Conservation (phyloP, 345 rosid species). For the Hypericum androsaemum region DNA sequence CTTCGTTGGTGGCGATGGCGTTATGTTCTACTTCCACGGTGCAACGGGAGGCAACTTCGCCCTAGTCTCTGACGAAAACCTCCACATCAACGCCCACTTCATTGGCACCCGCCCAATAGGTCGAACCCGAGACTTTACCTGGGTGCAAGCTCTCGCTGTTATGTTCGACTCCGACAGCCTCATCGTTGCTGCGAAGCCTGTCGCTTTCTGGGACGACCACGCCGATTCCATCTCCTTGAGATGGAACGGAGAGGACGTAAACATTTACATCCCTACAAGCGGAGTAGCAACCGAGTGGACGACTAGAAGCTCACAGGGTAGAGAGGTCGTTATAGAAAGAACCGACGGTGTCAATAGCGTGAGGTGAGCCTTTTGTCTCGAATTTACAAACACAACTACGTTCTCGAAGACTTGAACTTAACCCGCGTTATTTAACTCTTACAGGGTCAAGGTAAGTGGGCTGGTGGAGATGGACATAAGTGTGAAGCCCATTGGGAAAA, state of each 20-base stretch:
- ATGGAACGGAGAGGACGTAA: conserved; percentile 27
- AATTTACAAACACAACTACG: too few relatives aligned
- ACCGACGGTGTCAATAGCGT: neutral
- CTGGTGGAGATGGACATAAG: conserved; percentile 35
- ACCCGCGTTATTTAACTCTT: too few relatives aligned
- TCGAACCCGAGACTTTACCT: conserved; percentile 55
- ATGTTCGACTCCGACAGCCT: conserved; percentile 49
- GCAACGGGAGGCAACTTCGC: conserved; percentile 55
- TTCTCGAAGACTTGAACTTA: too few relatives aligned
- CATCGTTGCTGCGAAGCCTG: conserved; percentile 42
- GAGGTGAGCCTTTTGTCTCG: neutral
- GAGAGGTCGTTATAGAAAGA: conserved; percentile 22
- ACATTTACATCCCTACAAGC: conserved; percentile 24
- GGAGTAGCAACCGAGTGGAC: conserved; percentile 41
- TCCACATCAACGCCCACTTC: conserved; percentile 65
- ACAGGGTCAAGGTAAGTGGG: conserved; percentile 29
- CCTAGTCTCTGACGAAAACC: conserved; percentile 47
- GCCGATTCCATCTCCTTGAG: conserved; percentile 38
- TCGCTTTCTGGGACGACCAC: conserved; percentile 35
- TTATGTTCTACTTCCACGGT: conserved; percentile 77
- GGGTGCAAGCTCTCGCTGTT: conserved; percentile 62
- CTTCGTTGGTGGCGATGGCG: conserved; percentile 72
- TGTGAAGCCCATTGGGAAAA: conserved; percentile 46
- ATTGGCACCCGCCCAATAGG: conserved; percentile 48
- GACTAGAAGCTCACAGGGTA: neutral